These are phyloP conservation scores for Candida loeiensis DNA, from an alignment of 805 yeast genomes.

Conservation along the genomic window DNA sequence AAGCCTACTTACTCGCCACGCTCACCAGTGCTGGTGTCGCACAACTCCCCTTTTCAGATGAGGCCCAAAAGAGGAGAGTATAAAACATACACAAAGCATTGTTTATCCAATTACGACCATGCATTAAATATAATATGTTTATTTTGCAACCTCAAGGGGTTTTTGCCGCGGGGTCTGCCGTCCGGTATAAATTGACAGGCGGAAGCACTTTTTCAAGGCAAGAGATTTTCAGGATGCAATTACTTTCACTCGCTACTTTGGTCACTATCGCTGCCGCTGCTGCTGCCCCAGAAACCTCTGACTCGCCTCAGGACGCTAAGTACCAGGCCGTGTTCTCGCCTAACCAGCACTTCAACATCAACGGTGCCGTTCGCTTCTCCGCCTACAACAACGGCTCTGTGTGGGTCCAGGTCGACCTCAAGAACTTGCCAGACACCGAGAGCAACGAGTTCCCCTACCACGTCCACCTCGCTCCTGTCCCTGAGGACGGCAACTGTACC, in stretches of 20 bases:
- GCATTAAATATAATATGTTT: neutral
- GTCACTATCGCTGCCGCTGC: conserved; percentile 15
- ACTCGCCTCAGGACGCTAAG: conserved; percentile 27
- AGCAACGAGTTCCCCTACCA: conserved; percentile 43
- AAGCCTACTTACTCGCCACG: no score
- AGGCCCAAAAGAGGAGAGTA: no score
- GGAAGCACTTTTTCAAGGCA: neutral
- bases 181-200: neutral
- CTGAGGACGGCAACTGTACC: conserved; percentile 29
- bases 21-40: no score
- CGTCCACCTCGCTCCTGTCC: conserved; percentile 36
- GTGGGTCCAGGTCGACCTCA: conserved; percentile 28
- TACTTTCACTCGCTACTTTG: conserved; percentile 8
- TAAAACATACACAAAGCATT: no score
- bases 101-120: neutral
- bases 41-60: no score
- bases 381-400: conserved; percentile 32
- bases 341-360: conserved; percentile 15
- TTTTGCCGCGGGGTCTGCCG: neutral
- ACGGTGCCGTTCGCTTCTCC: conserved; percentile 30
- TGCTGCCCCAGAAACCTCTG: conserved; percentile 24
- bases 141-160: neutral
- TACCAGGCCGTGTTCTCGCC: conserved; percentile 28
- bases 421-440: conserved; percentile 26
- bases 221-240: conserved; percentile 2